Conservation (phyloP, 2,329 filamentous ascomycete genomes). For the Leptographium procerum region DNA sequence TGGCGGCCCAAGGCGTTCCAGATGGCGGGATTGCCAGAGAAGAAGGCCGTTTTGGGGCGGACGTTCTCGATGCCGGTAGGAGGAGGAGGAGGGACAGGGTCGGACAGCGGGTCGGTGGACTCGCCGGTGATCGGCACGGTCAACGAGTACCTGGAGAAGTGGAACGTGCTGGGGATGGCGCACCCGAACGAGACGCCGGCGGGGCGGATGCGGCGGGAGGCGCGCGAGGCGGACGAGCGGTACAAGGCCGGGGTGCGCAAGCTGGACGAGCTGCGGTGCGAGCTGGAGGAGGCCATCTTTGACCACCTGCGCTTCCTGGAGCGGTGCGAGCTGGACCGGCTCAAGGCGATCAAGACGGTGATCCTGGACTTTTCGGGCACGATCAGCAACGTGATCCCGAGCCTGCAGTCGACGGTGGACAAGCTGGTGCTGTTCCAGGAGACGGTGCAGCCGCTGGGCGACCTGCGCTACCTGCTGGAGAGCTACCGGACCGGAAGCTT, state of each 20-base stretch:
- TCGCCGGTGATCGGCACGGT: constrained; percentile 75
- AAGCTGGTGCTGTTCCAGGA: constrained; percentile 99
- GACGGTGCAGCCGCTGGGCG: constrained; percentile 86
- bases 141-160: constrained; percentile 79
- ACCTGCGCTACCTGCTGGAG: constrained; percentile 87
- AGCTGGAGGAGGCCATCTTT: constrained; percentile 90
- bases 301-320: constrained; percentile 92
- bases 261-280: constrained; percentile 82
- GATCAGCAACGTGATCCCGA: constrained; percentile 95
- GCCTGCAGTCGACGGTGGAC: constrained; percentile 88
- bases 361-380: constrained; percentile 95
- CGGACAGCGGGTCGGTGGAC: constrained; percentile 40
- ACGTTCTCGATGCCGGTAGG: constrained; percentile 54
- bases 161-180: constrained; percentile 84
- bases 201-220: constrained; percentile 79
- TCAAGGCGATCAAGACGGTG: constrained; percentile 97
- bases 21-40: constrained; percentile 76
- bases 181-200: constrained; percentile 88
- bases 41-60: constrained; percentile 63
- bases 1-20: constrained; percentile 92
- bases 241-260: constrained; percentile 82
- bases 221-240: constrained; percentile 78
- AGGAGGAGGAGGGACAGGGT: not conserved
- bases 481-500: constrained; percentile 95
- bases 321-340: constrained; percentile 86